Conservation (phyloP, 352 stramenopile species). For the Phytophthora meadii region DNA sequence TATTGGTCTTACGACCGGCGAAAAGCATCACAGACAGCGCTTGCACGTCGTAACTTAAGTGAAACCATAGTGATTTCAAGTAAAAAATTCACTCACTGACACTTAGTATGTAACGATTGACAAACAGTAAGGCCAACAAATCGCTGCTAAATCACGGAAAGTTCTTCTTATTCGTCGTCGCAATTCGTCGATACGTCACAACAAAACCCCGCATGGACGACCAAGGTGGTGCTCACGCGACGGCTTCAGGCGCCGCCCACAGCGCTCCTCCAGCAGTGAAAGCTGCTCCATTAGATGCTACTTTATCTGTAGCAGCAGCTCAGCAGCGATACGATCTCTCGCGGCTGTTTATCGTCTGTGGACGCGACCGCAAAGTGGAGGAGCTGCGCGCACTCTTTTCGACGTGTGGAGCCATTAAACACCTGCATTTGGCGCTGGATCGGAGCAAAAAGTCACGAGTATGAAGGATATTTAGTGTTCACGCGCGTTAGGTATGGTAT, state of each 20-base stretch:
- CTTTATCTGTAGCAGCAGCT: background rate
- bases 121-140: background rate
- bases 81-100: too few species aligned
- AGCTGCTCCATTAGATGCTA: background rate
- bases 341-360: slow-evolving; percentile 79
- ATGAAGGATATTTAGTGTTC: slow-evolving; percentile 6
- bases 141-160: slow-evolving; percentile 25
- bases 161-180: slow-evolving; percentile 18
- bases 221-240: slow-evolving; percentile 12
- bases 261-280: background rate
- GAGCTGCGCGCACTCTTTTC: slow-evolving; percentile 71
- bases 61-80: too few species aligned
- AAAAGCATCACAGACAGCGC: background rate
- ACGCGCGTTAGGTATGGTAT: slow-evolving; percentile 3
- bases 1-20: slow-evolving; percentile 19
- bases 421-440: slow-evolving; percentile 77
- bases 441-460: slow-evolving; percentile 81
- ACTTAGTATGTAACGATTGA: too few species aligned
- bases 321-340: slow-evolving; percentile 27
- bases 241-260: background rate
- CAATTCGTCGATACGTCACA: slow-evolving; percentile 24
- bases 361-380: slow-evolving; percentile 65
- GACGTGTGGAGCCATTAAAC: slow-evolving; percentile 62
- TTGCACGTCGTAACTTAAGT: too few species aligned
- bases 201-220: slow-evolving; percentile 32